Conservation (phyloP, 441 rosid species). For the Gossypium trilobum region DNA sequence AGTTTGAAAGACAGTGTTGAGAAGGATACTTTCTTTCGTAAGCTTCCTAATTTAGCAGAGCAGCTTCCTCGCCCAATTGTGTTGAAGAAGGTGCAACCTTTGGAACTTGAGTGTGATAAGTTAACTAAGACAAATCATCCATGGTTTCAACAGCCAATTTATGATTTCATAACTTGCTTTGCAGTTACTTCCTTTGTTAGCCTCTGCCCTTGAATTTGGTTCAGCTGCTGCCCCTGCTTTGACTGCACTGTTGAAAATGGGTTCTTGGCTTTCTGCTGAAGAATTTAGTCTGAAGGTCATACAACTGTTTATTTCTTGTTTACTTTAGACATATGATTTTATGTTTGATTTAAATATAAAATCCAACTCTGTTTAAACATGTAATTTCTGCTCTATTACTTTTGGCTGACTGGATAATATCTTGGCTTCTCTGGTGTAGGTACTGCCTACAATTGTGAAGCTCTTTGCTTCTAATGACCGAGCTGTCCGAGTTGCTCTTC, state of each 20-base stretch:
- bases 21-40: constrained; percentile 93
- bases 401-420: constrained; percentile 7
- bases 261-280: constrained; percentile 83
- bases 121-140: constrained; percentile 12
- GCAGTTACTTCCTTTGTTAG: constrained; percentile 95
- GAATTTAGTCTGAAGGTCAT: constrained; percentile 77
- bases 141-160: constrained; percentile 17
- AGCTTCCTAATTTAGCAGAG: constrained; percentile 91
- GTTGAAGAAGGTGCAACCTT: constrained; percentile 65
- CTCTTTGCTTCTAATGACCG: constrained; percentile 89
- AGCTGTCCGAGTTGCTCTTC: constrained; percentile 79
- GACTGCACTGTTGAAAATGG: constrained; percentile 84
- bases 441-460: constrained; percentile 75
- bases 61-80: constrained; percentile 98
- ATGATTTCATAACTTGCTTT: constrained; percentile 35
- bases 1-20: constrained; percentile 90
- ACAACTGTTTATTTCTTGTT: constrained; percentile 6
- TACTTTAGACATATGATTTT: not conserved
- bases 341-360: not conserved
- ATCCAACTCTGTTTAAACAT: not conserved
- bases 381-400: constrained; percentile 9
- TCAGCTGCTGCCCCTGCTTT: constrained; percentile 95
- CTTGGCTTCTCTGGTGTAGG: constrained; percentile 35
- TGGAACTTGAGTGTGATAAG: constrained; percentile 17
- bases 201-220: constrained; percentile 97